Evolutionary conservation across 768 basidiomycete genomes (phyloP), one percentile per base, ranked within the genome.

Genomic region (Clitopilus hobsonii): DNA sequence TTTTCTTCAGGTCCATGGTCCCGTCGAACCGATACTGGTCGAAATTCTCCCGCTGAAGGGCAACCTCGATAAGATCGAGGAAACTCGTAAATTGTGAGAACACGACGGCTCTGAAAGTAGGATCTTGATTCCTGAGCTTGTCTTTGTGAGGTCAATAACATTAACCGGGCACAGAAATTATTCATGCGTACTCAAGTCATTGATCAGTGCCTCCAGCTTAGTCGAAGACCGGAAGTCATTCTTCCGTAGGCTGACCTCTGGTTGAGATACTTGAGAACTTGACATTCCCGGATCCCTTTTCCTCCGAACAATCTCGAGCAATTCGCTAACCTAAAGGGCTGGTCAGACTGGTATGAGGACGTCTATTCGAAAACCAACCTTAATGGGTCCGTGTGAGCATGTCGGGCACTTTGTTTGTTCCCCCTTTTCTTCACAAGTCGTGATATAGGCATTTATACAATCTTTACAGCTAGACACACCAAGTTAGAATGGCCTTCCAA

Each of bases 11-110:
- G 61, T 86, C 86, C 91, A 98, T 93, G 0, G 91, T 84, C 1
- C 96, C 96, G 66, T 98, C 96, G 63, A 98, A 93, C 18, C 96
- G 83, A 59, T 84, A 85, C 62, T 83, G 85, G 38, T 82, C 72
- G 58, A 91, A 76, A 1, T 70, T 68, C 63, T 94, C 90, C 18
- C 88, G 83, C 50, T 85, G 77, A 53, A 95, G 72, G 3, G 79
- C 83, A 1, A 73, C 67, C 61, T 91, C 83, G 54, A 95, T 91
- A 14, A 95, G 74, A 62, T 94, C 89, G 54, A 96, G 71, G 67
- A 94, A 96, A 23, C 83, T 84, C 0, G 93, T 95, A 60, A 94
- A 94, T 61, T 95, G 91, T 1, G 91, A 93, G 67, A 95, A 95
- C 3, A 95, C 87, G 22, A 95, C 87, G 0, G 88, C 91, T 29